These are phyloP conservation scores for Cryphonectria nitschkei DNA, from an alignment of 2,329 filamentous ascomycete genomes.

Conservation along the genomic window DNA sequence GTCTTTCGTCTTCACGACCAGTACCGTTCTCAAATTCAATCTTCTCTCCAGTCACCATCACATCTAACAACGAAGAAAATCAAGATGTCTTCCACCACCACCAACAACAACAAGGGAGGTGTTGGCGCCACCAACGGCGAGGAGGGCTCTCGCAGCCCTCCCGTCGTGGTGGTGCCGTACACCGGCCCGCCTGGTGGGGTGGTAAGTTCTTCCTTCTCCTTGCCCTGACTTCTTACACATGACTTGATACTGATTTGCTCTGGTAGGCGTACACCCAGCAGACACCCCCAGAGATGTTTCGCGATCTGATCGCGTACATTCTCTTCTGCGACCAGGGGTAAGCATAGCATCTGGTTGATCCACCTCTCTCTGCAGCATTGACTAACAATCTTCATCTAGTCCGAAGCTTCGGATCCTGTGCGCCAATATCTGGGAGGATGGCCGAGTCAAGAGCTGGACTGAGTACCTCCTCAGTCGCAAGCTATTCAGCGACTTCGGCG, in stretches of 20 bases:
- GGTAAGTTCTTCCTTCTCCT: neutral
- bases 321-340: neutral
- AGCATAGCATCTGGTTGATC: neutral
- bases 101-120: neutral
- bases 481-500: slow-evolving; percentile 15
- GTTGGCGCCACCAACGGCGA: neutral
- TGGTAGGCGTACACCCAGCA: neutral
- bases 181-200: neutral
- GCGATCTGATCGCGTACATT: neutral
- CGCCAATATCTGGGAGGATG: neutral
- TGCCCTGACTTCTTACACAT: neutral
- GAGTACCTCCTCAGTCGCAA: slow-evolving; percentile 12
- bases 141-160: too few species aligned
- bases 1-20: neutral
- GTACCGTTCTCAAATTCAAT: neutral
- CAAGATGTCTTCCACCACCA: neutral
- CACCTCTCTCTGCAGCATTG: neutral
- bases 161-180: neutral
- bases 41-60: neutral
- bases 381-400: slow-evolving; percentile 7
- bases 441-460: neutral
- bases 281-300: neutral
- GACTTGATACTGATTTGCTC: neutral
- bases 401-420: slow-evolving; percentile 15
- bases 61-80: neutral